These are phyloP conservation scores for Sporothrix pallida DNA, from an alignment of 2,329 filamentous ascomycete genomes.

Conservation along the genomic window DNA sequence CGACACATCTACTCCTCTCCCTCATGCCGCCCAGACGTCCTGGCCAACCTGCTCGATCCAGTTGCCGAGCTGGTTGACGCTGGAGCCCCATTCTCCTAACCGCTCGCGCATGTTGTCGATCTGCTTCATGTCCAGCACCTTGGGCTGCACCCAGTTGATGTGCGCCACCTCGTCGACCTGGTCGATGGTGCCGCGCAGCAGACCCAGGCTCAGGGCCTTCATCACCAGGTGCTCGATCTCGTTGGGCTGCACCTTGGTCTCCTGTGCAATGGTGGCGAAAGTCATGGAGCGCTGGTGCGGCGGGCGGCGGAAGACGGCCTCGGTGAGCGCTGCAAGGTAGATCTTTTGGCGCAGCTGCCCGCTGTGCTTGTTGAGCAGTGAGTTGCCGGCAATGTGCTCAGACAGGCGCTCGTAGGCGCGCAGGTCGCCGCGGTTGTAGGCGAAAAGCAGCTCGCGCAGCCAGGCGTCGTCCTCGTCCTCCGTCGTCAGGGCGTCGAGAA, in stretches of 20 bases:
- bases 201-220: conserved; percentile 94
- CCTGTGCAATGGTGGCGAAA: conserved; percentile 83
- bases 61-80: conserved; percentile 93
- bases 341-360: conserved; percentile 96
- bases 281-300: conserved; percentile 95
- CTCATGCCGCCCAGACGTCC: conserved; percentile 89
- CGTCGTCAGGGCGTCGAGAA: conserved; percentile 76
- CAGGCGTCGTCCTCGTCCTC: conserved; percentile 61
- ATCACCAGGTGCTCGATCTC: conserved; percentile 99
- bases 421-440: conserved; percentile 95
- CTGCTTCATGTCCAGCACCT: conserved; percentile 94
- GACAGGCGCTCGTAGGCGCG: conserved; percentile 83
- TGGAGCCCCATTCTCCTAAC: conserved; percentile 92
- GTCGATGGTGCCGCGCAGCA: conserved; percentile 91
- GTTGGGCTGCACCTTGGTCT: conserved; percentile 88
- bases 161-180: conserved; percentile 93
- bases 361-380: conserved; percentile 78
- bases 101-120: conserved; percentile 90
- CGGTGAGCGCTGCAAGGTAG: conserved; percentile 91
- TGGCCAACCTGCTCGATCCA: conserved; percentile 95
- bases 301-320: conserved; percentile 93
- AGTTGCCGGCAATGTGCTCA: conserved; percentile 79
- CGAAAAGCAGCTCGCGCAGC: conserved; percentile 94
- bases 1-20: not conserved
- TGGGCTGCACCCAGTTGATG: conserved; percentile 99